Percentiles rank a stretch among this genome's conserved stretches.
These are phyloP conservation scores for Candida easanensis DNA, from an alignment of 805 yeast species.

Conservation along the genomic window DNA sequence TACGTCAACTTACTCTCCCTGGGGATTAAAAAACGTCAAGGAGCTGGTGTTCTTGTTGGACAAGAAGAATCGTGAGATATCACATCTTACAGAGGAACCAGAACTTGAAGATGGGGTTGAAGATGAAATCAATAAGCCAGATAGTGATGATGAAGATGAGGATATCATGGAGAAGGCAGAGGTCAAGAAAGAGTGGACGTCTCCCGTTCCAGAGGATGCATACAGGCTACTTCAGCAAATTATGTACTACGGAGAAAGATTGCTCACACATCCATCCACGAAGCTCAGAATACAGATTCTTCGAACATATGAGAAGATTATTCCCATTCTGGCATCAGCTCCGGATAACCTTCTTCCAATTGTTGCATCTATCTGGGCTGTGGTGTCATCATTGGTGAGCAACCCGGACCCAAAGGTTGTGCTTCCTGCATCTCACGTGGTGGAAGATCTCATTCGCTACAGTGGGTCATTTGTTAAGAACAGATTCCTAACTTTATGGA, in stretches of 20 bases:
- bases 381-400: conserved; percentile 26
- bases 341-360: conserved; percentile 44
- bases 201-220: conserved; percentile 59
- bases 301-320: conserved; percentile 38
- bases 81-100: conserved; percentile 26
- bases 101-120: conserved; percentile 41
- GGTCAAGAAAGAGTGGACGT: conserved; percentile 52
- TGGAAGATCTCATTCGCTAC: conserved; percentile 30
- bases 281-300: conserved; percentile 56
- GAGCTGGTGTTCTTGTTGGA: conserved; percentile 46
- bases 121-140: conserved; percentile 35
- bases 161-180: conserved; percentile 26
- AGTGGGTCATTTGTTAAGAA: conserved; percentile 46
- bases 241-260: conserved; percentile 64
- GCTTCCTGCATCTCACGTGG: conserved; percentile 28
- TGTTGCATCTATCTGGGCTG: conserved; percentile 54
- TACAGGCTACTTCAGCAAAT: conserved; percentile 62
- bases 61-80: conserved; percentile 30
- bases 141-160: conserved; percentile 31
- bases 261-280: conserved; percentile 63
- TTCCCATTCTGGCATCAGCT: conserved; percentile 55
- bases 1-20: conserved; percentile 25
- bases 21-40: conserved; percentile 45
- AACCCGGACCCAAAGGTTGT: conserved; percentile 29
- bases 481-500: conserved; percentile 49